Evolutionary conservation across 192 early-diverging fungal genomes (phyloP).

Genomic region (Spinellus fusiger): DNA sequence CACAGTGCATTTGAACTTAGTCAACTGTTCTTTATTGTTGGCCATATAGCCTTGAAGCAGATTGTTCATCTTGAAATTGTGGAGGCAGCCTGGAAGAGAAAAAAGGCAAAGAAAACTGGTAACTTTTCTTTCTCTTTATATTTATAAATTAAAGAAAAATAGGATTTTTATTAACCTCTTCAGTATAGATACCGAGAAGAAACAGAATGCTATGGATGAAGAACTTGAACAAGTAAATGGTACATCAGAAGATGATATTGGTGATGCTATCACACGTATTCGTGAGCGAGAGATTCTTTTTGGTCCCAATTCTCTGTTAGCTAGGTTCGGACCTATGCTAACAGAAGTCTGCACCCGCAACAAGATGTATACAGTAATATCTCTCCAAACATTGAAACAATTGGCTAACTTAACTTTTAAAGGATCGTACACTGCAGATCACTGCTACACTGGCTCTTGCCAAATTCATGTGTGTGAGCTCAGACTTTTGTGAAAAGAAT

Average conservation of each 20-base stretch:
- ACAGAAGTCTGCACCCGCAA: slow-evolving; percentile 78
- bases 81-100: slow-evolving; percentile 89
- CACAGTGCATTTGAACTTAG: slow-evolving; percentile 68
- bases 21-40: slow-evolving; percentile 86
- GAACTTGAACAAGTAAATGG: slow-evolving; percentile 93
- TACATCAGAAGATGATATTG: slow-evolving; percentile 92
- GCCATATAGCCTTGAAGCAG: slow-evolving; percentile 94
- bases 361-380: slow-evolving; percentile 68
- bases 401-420: background rate
- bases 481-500: slow-evolving; percentile 91
- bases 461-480: slow-evolving; percentile 97
- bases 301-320: slow-evolving; percentile 69
- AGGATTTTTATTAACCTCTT: background rate
- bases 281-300: slow-evolving; percentile 90
- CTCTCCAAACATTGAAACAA: background rate
- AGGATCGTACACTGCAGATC: slow-evolving; percentile 84
- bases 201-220: slow-evolving; percentile 52
- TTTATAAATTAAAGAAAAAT: background rate
- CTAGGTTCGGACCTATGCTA: slow-evolving; percentile 76
- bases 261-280: slow-evolving; percentile 79
- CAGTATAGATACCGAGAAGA: slow-evolving; percentile 18
- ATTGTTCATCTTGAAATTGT: slow-evolving; percentile 93
- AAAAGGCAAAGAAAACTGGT: slow-evolving; percentile 45
- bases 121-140: background rate
- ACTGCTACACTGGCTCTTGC: slow-evolving; percentile 81